phyloP scores from a whole-genome alignment of 495 filamentous ascomycete genomes.

The Poronia punctata region DNA sequence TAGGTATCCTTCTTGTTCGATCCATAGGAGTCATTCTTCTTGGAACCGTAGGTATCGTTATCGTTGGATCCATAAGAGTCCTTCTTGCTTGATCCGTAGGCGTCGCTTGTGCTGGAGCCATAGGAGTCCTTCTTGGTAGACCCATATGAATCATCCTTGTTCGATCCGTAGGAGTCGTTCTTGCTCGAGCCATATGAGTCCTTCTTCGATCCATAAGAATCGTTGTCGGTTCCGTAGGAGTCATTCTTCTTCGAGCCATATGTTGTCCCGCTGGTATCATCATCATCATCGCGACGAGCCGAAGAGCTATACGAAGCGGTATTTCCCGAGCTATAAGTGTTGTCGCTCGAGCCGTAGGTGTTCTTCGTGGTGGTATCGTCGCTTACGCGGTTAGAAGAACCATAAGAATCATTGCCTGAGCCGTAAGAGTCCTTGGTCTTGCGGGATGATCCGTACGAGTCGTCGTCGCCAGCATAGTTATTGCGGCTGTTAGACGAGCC shows the following conservation, averaged over 20 bases:
- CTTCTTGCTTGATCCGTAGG: slow-evolving; percentile 3
- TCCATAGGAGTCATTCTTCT: slow-evolving; percentile 12
- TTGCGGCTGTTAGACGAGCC: not conserved
- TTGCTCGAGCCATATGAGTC: slow-evolving; percentile 18
- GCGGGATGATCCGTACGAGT: not conserved
- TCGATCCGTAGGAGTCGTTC: slow-evolving; percentile 16
- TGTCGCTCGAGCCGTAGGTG: slow-evolving; percentile 12
- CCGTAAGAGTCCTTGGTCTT: too few species aligned
- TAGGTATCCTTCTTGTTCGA: slow-evolving; percentile 3
- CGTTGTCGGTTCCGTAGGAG: slow-evolving; percentile 15
- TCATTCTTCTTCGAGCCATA: slow-evolving; percentile 5
- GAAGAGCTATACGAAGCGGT: slow-evolving; percentile 12
- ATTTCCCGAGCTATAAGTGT: slow-evolving; percentile 9
- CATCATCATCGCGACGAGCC: slow-evolving; percentile 14
- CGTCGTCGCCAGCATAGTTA: not conserved
- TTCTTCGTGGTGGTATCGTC: too few species aligned
- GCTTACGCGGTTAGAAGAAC: slow-evolving; percentile 3
- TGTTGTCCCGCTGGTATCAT: slow-evolving; percentile 3
- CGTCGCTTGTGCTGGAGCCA: slow-evolving; percentile 2
- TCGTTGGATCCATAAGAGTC: slow-evolving; percentile 3
- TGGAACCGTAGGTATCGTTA: slow-evolving; percentile 5
- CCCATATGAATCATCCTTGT: not conserved
- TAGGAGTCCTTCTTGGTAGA: not conserved
- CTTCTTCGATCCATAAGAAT: too few species aligned
- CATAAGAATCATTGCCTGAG: slow-evolving; percentile 1